Conservation (phyloP, 2,329 filamentous ascomycete species). For the Aspergillus vadensis region DNA sequence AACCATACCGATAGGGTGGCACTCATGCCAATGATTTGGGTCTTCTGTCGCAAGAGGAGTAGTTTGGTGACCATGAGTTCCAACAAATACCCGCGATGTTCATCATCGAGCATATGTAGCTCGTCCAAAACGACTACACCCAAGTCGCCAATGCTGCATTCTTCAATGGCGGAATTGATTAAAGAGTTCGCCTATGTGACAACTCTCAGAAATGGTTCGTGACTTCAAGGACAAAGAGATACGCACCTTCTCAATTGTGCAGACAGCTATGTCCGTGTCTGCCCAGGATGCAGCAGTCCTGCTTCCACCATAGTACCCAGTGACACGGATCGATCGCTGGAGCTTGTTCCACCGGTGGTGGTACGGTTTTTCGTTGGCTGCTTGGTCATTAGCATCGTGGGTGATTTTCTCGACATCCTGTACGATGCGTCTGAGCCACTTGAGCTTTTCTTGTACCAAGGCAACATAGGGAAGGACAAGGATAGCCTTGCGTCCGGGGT, state of each 20-base stretch:
- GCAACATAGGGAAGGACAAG: slow-evolving; percentile 76
- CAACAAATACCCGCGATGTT: slow-evolving; percentile 72
- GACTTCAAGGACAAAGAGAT: neutral
- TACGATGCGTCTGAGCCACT: slow-evolving; percentile 70
- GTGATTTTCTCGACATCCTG: slow-evolving; percentile 56
- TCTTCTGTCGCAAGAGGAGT: slow-evolving; percentile 64
- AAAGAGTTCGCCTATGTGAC: slow-evolving; percentile 67
- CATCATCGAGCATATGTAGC: slow-evolving; percentile 80
- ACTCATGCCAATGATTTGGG: slow-evolving; percentile 79
- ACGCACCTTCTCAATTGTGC: slow-evolving; percentile 71
- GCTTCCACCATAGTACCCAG: slow-evolving; percentile 74
- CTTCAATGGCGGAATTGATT: slow-evolving; percentile 72
- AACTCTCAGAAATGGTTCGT: slow-evolving; percentile 4
- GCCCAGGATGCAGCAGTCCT: slow-evolving; percentile 68
- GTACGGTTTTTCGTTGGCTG: slow-evolving; percentile 40
- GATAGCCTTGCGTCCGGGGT: slow-evolving; percentile 66
- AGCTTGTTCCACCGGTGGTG: slow-evolving; percentile 58
- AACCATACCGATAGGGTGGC: slow-evolving; percentile 68
- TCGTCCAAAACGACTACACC: slow-evolving; percentile 73
- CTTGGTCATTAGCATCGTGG: slow-evolving; percentile 34
- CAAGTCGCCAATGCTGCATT: slow-evolving; percentile 65
- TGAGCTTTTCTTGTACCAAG: slow-evolving; percentile 76
- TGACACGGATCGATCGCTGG: slow-evolving; percentile 63
- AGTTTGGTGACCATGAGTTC: slow-evolving; percentile 75
- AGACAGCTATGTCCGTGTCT: slow-evolving; percentile 76